These are phyloP conservation scores for Russula sp. DNA, from an alignment of 768 basidiomycete species.

Conservation along the genomic window DNA sequence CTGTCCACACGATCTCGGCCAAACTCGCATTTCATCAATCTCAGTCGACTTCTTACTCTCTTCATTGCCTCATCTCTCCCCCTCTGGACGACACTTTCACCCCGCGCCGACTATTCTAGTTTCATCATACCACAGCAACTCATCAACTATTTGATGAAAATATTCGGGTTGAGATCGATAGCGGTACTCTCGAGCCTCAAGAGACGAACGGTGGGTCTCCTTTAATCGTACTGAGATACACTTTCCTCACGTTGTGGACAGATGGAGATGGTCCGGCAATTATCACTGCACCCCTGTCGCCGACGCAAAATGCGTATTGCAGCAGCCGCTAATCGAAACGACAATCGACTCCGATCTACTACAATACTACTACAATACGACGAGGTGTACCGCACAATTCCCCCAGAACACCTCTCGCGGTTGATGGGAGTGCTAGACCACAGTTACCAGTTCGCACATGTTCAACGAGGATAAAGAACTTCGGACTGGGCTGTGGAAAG, in stretches of 20 bases:
- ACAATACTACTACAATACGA: slow-evolving; percentile 90
- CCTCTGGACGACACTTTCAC: too few relatives aligned
- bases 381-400: slow-evolving; percentile 88
- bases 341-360: too few relatives aligned
- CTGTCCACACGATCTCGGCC: too few relatives aligned
- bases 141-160: slow-evolving; percentile 95
- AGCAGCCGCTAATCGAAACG: slow-evolving; percentile 93
- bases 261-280: slow-evolving; percentile 67
- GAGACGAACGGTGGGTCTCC: slow-evolving; percentile 41
- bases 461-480: slow-evolving; percentile 99
- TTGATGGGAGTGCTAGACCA: slow-evolving; percentile 96
- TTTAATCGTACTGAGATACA: slow-evolving; percentile 2
- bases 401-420: slow-evolving; percentile 86
- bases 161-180: slow-evolving; percentile 81
- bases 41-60: too few relatives aligned
- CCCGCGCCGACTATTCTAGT: too few relatives aligned
- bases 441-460: slow-evolving; percentile 93
- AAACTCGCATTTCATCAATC: too few relatives aligned
- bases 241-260: slow-evolving; percentile 34
- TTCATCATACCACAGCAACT: slow-evolving; percentile 94
- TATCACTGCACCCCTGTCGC: slow-evolving; percentile 85
- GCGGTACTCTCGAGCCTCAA: slow-evolving; percentile 48
- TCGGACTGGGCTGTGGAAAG: slow-evolving; percentile 98
- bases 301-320: slow-evolving; percentile 76
- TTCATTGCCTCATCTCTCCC: too few relatives aligned